Conservation (phyloP, 371 early-diverging fungal genomes). For the Zychaea mexicana region DNA sequence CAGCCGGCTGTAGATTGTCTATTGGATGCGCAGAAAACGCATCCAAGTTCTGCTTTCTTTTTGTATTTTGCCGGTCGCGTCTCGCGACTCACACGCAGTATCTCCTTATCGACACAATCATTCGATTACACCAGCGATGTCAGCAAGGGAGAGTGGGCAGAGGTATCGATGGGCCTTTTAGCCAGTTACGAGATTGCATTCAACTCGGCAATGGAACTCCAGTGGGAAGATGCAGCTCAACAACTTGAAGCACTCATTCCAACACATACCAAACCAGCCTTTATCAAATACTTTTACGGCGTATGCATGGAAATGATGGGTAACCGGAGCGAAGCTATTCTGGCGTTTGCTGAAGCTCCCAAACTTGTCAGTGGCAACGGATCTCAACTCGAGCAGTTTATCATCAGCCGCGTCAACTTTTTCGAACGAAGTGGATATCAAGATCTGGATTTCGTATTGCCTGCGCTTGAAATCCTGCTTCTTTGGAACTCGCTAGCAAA, state of each 20-base stretch:
- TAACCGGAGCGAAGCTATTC: constrained; percentile 48
- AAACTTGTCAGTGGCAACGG: constrained; percentile 32
- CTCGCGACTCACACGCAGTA: constrained; percentile 38
- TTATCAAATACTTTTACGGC: constrained; percentile 54
- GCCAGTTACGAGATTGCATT: constrained; percentile 59
- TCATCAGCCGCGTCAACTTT: constrained; percentile 52
- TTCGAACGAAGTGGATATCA: constrained; percentile 60
- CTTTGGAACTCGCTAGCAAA: constrained; percentile 62
- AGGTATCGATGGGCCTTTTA: constrained; percentile 31
- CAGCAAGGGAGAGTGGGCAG: constrained; percentile 43
- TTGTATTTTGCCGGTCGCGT: constrained; percentile 60
- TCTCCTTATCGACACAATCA: constrained; percentile 38
- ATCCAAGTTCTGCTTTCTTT: constrained; percentile 59
- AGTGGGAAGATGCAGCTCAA: constrained; percentile 49
- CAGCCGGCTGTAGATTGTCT: constrained; percentile 52
- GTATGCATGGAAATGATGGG: constrained; percentile 53
- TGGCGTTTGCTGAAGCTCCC: constrained; percentile 52
- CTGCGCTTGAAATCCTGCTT: constrained; percentile 58
- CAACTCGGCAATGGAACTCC: constrained; percentile 49
- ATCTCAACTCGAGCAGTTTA: constrained; percentile 51
- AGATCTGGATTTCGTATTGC: constrained; percentile 55
- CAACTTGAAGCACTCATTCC: constrained; percentile 36
- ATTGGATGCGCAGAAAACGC: constrained; percentile 48
- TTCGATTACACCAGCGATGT: constrained; percentile 41
- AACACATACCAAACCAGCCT: constrained; percentile 47